Base-by-base conservation (phyloP, 768 basidiomycete genomes). In the Mycena capillaripes region DNA sequence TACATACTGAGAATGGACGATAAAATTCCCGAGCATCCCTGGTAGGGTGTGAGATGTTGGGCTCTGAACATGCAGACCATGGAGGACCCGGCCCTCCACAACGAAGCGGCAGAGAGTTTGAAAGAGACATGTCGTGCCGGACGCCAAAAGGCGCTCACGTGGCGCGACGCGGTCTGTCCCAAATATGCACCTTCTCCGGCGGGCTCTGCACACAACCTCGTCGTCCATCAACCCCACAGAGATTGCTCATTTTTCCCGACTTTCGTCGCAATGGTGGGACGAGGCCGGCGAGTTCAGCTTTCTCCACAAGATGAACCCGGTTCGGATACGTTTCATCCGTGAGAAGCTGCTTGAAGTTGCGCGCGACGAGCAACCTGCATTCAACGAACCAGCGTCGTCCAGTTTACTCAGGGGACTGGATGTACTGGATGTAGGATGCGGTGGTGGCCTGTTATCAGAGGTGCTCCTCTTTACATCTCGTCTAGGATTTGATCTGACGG, bases 191-290 rank as follows among this genome's bases (percentile, higher is more conserved):
- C 25, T 57, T 17, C 50, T 66, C 21, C 68, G 64, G 6, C 70
- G 63, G 7, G 70, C 73, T 29, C 44, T 74, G 30, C 56, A 75
- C 29, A 55, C 74, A 21, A 52, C 67, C n/a, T 87, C 86, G 29
- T 87, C 92, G 29, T 87, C 92, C 2, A 88, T 96, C 76, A 97
- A 97, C 79, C 79, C 86, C 0, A 87, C 86, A 63, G 97, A 98
- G 82, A 93, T 98, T 44, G 91, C 93, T 0, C 95, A 95, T 80
- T 98, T 98, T 81, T 95, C 97, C 3, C 86, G 88, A 30, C 90
- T 98, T 6, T 95, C 96, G 2, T 91, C 93, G n/a, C 86, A 91
- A 77, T 98, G 97, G 97, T 98, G 97, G 97, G 92, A 97, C 81
- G 95, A 97, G 78, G 89, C 86, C 23, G 97, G 97, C 75, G 97